These are phyloP conservation scores for Suillus brevipes DNA, from an alignment of 768 basidiomycete species.

Conservation along the genomic window DNA sequence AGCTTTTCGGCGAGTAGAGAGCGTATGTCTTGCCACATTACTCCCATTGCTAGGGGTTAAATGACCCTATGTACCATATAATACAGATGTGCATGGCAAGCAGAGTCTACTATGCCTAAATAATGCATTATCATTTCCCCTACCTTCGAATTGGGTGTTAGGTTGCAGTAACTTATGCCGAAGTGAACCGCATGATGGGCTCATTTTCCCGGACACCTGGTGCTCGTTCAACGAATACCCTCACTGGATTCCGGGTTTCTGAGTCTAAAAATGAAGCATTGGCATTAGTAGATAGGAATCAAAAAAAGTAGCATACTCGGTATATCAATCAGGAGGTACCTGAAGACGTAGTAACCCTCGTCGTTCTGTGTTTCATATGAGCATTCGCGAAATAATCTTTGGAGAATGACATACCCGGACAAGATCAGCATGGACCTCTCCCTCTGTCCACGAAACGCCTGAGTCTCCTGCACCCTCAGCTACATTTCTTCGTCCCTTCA, in stretches of 20 bases:
- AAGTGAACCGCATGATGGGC: slow-evolving; percentile 67
- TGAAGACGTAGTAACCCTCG: slow-evolving; percentile 75
- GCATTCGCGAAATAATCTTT: slow-evolving; percentile 8
- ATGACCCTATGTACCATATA: slow-evolving; percentile 23
- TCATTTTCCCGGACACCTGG: slow-evolving; percentile 71
- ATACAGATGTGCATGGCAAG: slow-evolving; percentile 22
- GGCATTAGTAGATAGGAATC: slow-evolving; percentile 17
- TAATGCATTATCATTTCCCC: background rate
- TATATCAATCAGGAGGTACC: slow-evolving; percentile 76
- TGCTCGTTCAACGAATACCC: slow-evolving; percentile 69
- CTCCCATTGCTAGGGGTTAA: slow-evolving; percentile 18
- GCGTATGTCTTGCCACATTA: slow-evolving; percentile 2
- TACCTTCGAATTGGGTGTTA: background rate
- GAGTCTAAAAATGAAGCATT: slow-evolving; percentile 47
- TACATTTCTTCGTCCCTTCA: slow-evolving; percentile 45
- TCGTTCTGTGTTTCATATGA: slow-evolving; percentile 51
- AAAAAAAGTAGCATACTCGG: slow-evolving; percentile 56
- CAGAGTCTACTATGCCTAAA: slow-evolving; percentile 16
- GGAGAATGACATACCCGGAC: slow-evolving; percentile 54
- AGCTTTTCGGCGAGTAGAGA: slow-evolving; percentile 85
- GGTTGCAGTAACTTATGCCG: slow-evolving; percentile 27
- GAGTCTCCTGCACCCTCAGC: slow-evolving; percentile 33
- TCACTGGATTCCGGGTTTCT: slow-evolving; percentile 56
- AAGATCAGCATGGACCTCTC: slow-evolving; percentile 80
- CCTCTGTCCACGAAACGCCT: slow-evolving; percentile 60